Percentiles rank a stretch among this genome's conserved stretches.
Evolutionary conservation across 345 rosid species (phyloP).

Genomic region (Balakata baccata): DNA sequence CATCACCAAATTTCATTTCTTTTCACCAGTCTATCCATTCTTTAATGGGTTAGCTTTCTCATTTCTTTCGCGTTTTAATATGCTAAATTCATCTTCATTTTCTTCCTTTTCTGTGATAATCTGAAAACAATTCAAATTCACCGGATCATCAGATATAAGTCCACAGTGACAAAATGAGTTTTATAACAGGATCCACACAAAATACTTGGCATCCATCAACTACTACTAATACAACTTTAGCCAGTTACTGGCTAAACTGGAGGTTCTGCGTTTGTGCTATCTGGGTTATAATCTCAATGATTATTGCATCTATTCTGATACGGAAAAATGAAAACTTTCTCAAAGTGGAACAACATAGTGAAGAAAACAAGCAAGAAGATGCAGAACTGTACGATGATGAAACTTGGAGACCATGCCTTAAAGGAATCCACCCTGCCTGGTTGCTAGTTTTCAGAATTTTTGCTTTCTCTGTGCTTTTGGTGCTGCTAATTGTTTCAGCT

Average conservation of each 20-base stretch:
- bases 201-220: slow-evolving; percentile 63
- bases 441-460: slow-evolving; percentile 65
- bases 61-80: background rate
- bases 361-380: slow-evolving; percentile 42
- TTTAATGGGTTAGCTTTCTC: background rate
- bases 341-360: slow-evolving; percentile 5
- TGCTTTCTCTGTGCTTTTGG: slow-evolving; percentile 63
- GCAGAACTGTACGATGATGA: slow-evolving; percentile 62
- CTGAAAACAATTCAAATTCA: background rate
- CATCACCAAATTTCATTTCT: background rate
- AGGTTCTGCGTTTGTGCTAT: slow-evolving; percentile 68
- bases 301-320: slow-evolving; percentile 46
- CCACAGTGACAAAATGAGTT: slow-evolving; percentile 36
- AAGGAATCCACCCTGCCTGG: slow-evolving; percentile 91
- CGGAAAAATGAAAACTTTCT: slow-evolving; percentile 56
- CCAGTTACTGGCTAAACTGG: slow-evolving; percentile 90
- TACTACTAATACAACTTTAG: slow-evolving; percentile 54
- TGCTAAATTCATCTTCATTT: slow-evolving; percentile 1
- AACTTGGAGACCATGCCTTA: slow-evolving; percentile 78
- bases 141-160: background rate
- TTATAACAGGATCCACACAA: slow-evolving; percentile 36
- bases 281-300: slow-evolving; percentile 44
- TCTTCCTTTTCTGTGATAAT: background rate
- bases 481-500: slow-evolving; percentile 43
- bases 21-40: slow-evolving; percentile 4